Base-by-base conservation (phyloP, 306 rosid genomes). In the Trifolium fragiferum region DNA sequence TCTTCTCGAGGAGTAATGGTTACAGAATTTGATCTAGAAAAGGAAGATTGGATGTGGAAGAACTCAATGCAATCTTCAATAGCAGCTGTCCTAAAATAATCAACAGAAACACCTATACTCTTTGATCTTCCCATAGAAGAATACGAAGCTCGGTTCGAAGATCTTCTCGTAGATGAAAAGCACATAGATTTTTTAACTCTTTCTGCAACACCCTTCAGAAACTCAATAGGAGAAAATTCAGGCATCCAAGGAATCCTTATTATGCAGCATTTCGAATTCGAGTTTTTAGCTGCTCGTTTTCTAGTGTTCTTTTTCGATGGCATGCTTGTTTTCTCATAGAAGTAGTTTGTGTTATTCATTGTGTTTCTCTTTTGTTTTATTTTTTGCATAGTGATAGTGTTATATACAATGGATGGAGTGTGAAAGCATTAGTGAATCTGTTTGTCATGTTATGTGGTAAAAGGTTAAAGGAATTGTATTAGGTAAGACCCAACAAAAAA, bases 1-100 rank as follows among this genome's bases (percentile, higher is more conserved):
- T 77, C 63, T 20, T 77, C 57, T 47, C 10, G 68, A 40, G 84
- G n/a, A 20, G 68, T 33, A 19, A 70, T 44, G 14, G 87, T 37
- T 30, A 70, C 54, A 44, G 93, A 85, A 79, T 86, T 86, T 65
- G 93, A 84, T 79, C 89, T 81, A 13, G 96, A 86, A 62, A 84
- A 84, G 33, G 93, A 89, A 57, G 96, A 66, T 77, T 90, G 92
- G 32, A 93, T 84, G 76, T 90, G 92, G 46, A 93, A 84, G 85
- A 90, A 90, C 84, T 90, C 90, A 64, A 93, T 93, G 84, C 98
- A 93, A 65, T 93, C 96, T 69, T 93, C 96, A 35, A 93, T 83
- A 25, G 97, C 97, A 64, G 88, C 93, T 66, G 87, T 75, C 75
- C 89, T 84, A 32, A 81, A 84, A 58, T 85, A 86, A 84, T 93